Evolutionary conservation across 2,329 filamentous ascomycete species (phyloP), one percentile per base, ranked within the genome.

Genomic region (Phialemonium atrogriseum): DNA sequence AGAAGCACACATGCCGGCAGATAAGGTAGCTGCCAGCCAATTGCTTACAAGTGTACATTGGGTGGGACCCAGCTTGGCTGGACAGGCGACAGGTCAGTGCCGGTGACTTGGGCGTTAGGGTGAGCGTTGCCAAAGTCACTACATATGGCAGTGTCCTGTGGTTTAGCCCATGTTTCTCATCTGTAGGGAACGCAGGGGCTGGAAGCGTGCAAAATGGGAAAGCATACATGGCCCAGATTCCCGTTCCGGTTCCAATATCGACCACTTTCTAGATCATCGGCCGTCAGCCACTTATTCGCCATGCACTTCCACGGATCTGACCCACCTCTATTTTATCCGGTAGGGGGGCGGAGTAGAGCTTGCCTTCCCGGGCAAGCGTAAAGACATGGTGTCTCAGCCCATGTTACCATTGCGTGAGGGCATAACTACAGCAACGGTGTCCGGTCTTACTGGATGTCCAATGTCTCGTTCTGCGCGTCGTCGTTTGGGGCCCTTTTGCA

Each of bases 71-170:
- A 70, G 14, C 52, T 55, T 1, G 71, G 70, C 40, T 76, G 71
- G 10, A 73, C 72, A 1, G 70, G 69, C 5, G 68, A 71, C 11
- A 76, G 55, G 44, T 76, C 71, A 10, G 68, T 70, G 14, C 71
- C 70, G 29, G 62, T 63, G 10, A 52, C 72, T 55, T 47, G 57
- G 40, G 48, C 59, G 39, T 55, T 46, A 17, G 67, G 66, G 23
- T 62, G 61, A 5, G 56, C 38, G 32, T 68, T 49, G 41, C 58
- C 51, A 31, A 59, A 52, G 40, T 73, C 72, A 38, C 76, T 75
- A 30, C 5, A 22, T 25, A 16, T 8, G 27, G 15, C 1, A 2
- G 11, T n/a, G 5, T 14, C 11, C n/a, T 14, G n/a, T 18, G 19
- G 7, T 24, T n/a, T n/a, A n/a, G n/a, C n/a, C n/a, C n/a, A n/a